Base-by-base conservation (phyloP, 495 filamentous ascomycete genomes). In the Saxophila tyrrhenica region DNA sequence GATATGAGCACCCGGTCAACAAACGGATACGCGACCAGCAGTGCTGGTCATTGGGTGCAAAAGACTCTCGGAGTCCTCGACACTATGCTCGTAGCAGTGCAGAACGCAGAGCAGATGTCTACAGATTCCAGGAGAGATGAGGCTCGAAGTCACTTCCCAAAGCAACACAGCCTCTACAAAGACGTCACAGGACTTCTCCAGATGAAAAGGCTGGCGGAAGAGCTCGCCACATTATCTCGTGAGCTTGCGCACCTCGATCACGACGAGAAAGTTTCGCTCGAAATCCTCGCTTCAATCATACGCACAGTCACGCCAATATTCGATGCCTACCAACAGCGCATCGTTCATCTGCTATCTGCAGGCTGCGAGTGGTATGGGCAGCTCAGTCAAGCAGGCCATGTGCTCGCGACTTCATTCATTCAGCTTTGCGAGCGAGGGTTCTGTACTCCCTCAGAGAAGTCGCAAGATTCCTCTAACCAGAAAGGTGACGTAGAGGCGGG, bases 341-440 rank as follows among this genome's bases (percentile, higher is more conserved):
- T 35, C 29, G 5, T 5, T 35, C 7, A 35, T 35, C 13, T 35
- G 29, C 29, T 35, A 35, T 7, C 5, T 7, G 29, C 74, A 16
- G 81, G 79, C 63, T 63, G 75, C 2, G 67, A 70, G 10, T 70
- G 85, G 2, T 84, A 96, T 61, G 69, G 74, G 17, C 74, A 83
- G 24, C 79, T 80, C 2, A 88, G 49, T 83, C 66, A 86, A 84
- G 54, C 75, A 90, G 45, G 79, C 0, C 84, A 83, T 60, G 77
- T 82, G 9, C 76, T 97, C 39, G 75, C 83, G 23, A 84, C 83
- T 39, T 79, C 80, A 0, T 92, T 95, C 55, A 77, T 75, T 3
- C 81, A 86, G 47, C 73, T 97, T 25, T 80, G 84, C 1, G 75
- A 78, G 7, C 82, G 91, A 65, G 94, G 94, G 10, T 96, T 96